Conservation (phyloP, 129 eudicot genomes). For the Ambrosia artemisiifolia region DNA sequence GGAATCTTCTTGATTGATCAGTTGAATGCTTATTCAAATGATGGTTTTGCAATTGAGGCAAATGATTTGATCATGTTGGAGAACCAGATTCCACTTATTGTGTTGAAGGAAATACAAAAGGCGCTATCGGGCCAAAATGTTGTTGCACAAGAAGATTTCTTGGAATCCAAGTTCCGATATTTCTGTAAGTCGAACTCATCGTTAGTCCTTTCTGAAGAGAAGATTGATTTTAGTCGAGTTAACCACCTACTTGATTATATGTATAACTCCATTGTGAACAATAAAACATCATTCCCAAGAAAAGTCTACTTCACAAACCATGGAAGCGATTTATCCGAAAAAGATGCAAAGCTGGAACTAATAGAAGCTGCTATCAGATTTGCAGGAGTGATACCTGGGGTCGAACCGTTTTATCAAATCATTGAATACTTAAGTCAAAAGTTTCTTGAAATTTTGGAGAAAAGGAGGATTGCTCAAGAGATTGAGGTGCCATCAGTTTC, state of each 20-base stretch:
- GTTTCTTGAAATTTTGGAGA: not conserved
- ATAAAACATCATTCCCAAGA: not conserved
- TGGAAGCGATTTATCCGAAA: not conserved
- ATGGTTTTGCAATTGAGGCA: not conserved
- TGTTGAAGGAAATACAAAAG: conserved; percentile 27
- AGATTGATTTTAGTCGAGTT: not conserved
- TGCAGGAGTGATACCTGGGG: conserved; percentile 4
- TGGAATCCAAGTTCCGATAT: conserved; percentile 10
- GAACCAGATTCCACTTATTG: conserved; percentile 41
- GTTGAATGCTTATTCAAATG: conserved; percentile 1
- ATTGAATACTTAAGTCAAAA: not conserved
- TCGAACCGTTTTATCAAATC: conserved; percentile 5
- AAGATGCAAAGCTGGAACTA: conserved; percentile 1
- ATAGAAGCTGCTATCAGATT: conserved; percentile 5
- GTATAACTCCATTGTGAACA: conserved; percentile 20
- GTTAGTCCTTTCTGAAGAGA: conserved; percentile 8
- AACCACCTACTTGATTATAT: conserved; percentile 21
- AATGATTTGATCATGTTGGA: conserved; percentile 45
- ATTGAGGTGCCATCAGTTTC: conserved; percentile 46
- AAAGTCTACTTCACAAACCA: not conserved
- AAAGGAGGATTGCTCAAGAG: conserved; percentile 20
- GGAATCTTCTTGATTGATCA: conserved; percentile 33
- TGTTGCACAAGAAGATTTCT: not conserved
- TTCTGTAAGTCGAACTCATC: conserved; percentile 18
- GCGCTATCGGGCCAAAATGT: not conserved